These are phyloP conservation scores for Cyberlindnera mississippiensis DNA, from an alignment of 805 yeast genomes.

Conservation along the genomic window DNA sequence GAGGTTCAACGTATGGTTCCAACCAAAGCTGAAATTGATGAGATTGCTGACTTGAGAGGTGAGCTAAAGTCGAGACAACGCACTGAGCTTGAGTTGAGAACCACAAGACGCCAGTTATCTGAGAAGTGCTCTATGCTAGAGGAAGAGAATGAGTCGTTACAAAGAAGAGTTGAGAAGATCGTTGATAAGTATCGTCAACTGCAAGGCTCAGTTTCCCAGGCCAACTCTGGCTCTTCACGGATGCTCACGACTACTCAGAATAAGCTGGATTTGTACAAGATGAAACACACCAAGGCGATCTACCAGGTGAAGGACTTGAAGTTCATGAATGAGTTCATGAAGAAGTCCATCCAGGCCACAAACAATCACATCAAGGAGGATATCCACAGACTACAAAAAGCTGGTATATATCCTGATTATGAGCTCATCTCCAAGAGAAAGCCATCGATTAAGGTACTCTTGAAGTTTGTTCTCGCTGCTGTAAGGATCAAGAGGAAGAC, in stretches of 20 bases:
- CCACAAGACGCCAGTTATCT: conserved; percentile 28
- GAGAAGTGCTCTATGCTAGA: conserved; percentile 25
- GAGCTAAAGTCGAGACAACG: conserved; percentile 14
- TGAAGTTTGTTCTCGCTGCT: conserved; percentile 35
- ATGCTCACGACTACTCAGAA: conserved; percentile 26
- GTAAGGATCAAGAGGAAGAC: conserved; percentile 34
- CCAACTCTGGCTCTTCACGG: conserved; percentile 3
- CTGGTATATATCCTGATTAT: conserved; percentile 28
- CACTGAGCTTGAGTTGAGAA: conserved; percentile 14
- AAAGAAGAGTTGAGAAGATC: conserved; percentile 31
- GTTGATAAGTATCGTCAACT: conserved; percentile 25
- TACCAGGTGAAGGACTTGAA: conserved; percentile 33
- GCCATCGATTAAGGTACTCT: conserved; percentile 27
- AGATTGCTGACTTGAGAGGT: conserved; percentile 13
- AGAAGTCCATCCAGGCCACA: conserved; percentile 28
- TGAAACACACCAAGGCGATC: conserved; percentile 43
- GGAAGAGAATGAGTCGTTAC: conserved; percentile 27
- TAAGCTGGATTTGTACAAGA: conserved; percentile 43
- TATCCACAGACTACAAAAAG: conserved; percentile 18
- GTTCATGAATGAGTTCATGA: conserved; percentile 32
- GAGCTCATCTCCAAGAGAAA: conserved; percentile 21
- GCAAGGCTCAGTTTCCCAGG: conserved; percentile 27
- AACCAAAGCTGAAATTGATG: conserved; percentile 7
- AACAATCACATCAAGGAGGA: conserved; percentile 24
- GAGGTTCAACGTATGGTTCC: conserved; percentile 19